Conservation (phyloP, 768 basidiomycete species). For the Kondoa malvinella region DNA sequence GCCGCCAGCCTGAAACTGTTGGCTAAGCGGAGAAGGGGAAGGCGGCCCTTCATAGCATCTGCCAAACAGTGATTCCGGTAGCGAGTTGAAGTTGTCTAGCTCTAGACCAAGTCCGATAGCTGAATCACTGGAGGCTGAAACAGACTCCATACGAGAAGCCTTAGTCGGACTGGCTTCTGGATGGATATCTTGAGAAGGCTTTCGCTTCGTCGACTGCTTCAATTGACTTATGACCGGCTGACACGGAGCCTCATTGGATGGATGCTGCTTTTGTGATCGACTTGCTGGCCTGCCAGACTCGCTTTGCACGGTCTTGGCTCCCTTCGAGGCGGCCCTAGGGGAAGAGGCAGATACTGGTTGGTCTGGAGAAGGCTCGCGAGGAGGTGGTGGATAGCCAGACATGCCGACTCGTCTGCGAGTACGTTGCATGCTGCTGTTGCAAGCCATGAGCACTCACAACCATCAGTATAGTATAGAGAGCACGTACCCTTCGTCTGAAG, state of each 20-base stretch:
- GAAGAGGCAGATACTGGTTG: neutral
- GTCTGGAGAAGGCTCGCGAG: neutral
- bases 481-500: neutral
- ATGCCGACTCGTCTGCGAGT: neutral
- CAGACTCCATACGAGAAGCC: neutral
- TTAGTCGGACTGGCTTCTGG: neutral
- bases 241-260: neutral
- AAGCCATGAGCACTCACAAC: neutral
- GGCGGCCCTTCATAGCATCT: neutral
- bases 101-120: neutral
- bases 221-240: neutral
- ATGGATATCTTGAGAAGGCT: neutral
- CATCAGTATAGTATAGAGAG: neutral
- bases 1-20: neutral
- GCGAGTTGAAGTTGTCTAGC: neutral
- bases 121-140: neutral
- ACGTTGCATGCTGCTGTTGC: neutral
- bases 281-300: neutral
- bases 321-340: neutral
- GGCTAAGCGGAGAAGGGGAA: neutral
- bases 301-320: neutral
- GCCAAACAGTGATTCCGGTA: neutral
- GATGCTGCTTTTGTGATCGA: neutral
- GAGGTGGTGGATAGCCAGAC: neutral
- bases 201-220: neutral